Evolutionary conservation across 1,284 basidiomycete genomes (phyloP).

Genomic region (Flammula alnicola): DNA sequence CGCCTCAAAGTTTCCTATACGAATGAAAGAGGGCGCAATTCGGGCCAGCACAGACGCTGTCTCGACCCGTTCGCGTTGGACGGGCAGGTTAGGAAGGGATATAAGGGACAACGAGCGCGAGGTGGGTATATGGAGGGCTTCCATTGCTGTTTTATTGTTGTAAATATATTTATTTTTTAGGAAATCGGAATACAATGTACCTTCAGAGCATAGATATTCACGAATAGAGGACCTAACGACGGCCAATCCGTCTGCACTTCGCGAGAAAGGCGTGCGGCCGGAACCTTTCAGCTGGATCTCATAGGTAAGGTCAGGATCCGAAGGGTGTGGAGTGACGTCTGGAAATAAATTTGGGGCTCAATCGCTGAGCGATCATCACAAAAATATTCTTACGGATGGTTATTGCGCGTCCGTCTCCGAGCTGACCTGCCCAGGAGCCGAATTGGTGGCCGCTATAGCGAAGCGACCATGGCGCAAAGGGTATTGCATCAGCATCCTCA

Average conservation of each 20-base stretch:
- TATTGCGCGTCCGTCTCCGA: constrained; percentile 94
- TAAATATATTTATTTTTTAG: constrained; percentile 1
- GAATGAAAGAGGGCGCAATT: constrained; percentile 88
- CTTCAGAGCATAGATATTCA: constrained; percentile 90
- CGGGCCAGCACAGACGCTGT: constrained; percentile 83
- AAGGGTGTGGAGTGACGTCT: constrained; percentile 80
- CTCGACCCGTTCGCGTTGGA: constrained; percentile 82
- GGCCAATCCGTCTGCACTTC: constrained; percentile 91
- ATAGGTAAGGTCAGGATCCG: constrained; percentile 57
- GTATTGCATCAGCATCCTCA: constrained; percentile 34
- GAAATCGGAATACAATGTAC: constrained; percentile 42
- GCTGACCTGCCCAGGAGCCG: constrained; percentile 93
- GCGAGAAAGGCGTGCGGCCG: constrained; percentile 93
- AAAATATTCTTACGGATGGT: constrained; percentile 65
- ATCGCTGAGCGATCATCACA: no score
- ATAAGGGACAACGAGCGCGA: constrained; percentile 87
- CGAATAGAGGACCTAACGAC: constrained; percentile 91
- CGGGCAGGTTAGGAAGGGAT: constrained; percentile 75
- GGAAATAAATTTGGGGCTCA: no score
- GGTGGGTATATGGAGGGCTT: constrained; percentile 87
- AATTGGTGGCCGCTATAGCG: constrained; percentile 94
- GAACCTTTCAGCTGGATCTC: constrained; percentile 96
- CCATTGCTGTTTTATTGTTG: constrained; percentile 64
- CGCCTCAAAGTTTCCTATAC: constrained; percentile 92
- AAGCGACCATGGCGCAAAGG: constrained; percentile 87